A percentile compares a stretch with the other conserved stretches of the same genome.
phyloP scores from a whole-genome alignment of 2,329 filamentous ascomycete genomes.

The Neonectria neomacrospora region DNA sequence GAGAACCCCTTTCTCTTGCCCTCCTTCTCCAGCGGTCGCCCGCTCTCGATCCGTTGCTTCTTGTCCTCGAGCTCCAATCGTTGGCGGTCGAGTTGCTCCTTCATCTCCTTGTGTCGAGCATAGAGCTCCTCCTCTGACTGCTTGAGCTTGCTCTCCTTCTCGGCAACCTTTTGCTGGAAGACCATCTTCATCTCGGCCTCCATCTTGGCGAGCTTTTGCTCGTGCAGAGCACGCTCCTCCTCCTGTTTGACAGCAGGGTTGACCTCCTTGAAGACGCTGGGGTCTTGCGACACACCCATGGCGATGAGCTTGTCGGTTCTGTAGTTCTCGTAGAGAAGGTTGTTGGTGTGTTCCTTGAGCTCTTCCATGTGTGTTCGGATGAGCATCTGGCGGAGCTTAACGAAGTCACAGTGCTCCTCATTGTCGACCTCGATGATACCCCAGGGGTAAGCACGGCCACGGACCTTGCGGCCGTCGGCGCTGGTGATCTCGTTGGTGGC shows the following conservation, averaged over 20 bases:
- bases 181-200: slow-evolving; percentile 99
- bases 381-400: slow-evolving; percentile 99
- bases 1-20: slow-evolving; percentile 99
- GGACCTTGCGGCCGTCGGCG: slow-evolving; percentile 92
- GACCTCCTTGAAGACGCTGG: slow-evolving; percentile 99
- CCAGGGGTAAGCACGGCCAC: slow-evolving; percentile 97
- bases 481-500: slow-evolving; percentile 94
- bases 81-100: slow-evolving; percentile 97
- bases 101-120: slow-evolving; percentile 98
- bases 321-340: slow-evolving; percentile 99
- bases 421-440: slow-evolving; percentile 99
- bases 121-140: slow-evolving; percentile 99
- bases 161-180: slow-evolving; percentile 99
- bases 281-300: slow-evolving; percentile 98
- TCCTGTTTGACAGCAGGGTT: slow-evolving; percentile 99
- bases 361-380: slow-evolving; percentile 99
- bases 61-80: slow-evolving; percentile 96
- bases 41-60: slow-evolving; percentile 94
- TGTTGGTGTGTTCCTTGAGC: slow-evolving; percentile 99
- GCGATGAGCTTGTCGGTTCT: slow-evolving; percentile 98
- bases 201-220: slow-evolving; percentile 99
- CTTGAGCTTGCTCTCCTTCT: slow-evolving; percentile 99
- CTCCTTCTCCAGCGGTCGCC: slow-evolving; percentile 96
- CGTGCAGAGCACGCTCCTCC: slow-evolving; percentile 96
- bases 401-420: slow-evolving; percentile 99